Base-by-base conservation (phyloP, 2,329 filamentous ascomycete genomes). In the Hawksworthiomyces lignivorus region DNA sequence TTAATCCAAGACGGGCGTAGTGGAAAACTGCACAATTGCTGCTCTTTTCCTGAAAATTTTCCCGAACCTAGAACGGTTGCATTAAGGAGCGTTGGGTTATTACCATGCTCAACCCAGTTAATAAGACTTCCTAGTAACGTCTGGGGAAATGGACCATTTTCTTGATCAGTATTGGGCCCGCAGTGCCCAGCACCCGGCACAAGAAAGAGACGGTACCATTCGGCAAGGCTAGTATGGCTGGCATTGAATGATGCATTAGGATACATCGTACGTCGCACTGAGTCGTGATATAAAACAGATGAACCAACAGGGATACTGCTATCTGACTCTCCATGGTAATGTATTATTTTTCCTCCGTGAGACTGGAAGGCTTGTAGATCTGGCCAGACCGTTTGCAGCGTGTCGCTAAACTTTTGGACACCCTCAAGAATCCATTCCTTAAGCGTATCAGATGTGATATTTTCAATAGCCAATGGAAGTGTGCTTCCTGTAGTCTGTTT, bases 311-410 rank as follows among this genome's bases (percentile, higher is more conserved):
- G 70, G 40, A 76, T 61, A 10, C 57, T 59, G 7, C 57, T 54
- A 51, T 75, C 72, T 1, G 65, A 63, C 54, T 75, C 70, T 36
- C 71, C 72, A 53, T 75, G 72, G 56, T 64, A 69, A 48, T 70
- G 68, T 4, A 76, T 57, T 7, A 76, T 51, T 51, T 75, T 76
- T 20, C 67, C 68, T 17, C 71, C 72, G 1, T 59, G 52, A 0
- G 54, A 47, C 15, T 65, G 56, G 56, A 72, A 71, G 8, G 54
- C 48, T 0, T 59, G 63, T 1, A 75, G 59, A 36, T 74, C 70
- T 0, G 70, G 66, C 49, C 65, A 57, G 7, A 48, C 73, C 65
- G 50, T 48, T 30, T 44, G 41, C n/a, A 76, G 57, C 15, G 62
- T 66, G 52, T 72, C 68, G 36, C 61, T 50, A 54, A 71, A 75